These are phyloP conservation scores for Colletotrichum graminicola DNA, from an alignment of 2,329 filamentous ascomycete species.

Conservation along the genomic window DNA sequence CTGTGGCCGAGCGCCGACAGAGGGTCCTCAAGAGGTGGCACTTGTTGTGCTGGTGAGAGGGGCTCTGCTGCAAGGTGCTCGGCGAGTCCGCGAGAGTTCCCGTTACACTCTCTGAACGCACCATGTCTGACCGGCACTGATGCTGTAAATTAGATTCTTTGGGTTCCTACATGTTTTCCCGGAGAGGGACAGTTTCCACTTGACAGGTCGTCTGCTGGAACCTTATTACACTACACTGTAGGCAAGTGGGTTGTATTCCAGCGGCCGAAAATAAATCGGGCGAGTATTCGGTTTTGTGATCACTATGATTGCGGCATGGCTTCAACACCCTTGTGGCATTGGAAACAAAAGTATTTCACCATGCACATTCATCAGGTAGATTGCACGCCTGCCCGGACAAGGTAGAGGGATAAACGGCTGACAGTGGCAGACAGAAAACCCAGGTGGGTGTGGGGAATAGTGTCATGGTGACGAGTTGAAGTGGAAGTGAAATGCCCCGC, in stretches of 20 bases:
- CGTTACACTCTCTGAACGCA: neutral
- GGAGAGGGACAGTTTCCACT: neutral
- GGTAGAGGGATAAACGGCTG: neutral
- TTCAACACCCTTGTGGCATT: neutral
- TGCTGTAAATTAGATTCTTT: neutral
- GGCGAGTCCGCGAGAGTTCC: conserved; percentile 4
- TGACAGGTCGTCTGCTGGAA: neutral
- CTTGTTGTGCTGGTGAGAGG: neutral
- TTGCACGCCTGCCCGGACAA: neutral
- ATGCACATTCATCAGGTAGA: neutral
- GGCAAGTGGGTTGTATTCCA: neutral
- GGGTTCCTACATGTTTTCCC: neutral
- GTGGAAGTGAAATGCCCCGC: conserved; percentile 4
- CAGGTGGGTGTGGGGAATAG: neutral
- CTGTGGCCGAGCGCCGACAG: conserved; percentile 17
- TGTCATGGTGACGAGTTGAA: conserved; percentile 6
- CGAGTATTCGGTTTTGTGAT: neutral
- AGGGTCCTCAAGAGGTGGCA: neutral
- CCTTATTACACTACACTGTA: neutral
- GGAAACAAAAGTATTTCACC: no score
- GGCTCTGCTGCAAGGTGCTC: conserved; percentile 16
- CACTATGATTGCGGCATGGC: neutral
- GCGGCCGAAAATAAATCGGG: neutral
- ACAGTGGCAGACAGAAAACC: neutral
- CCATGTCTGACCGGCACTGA: neutral